Evolutionary conservation across 305 asterid genomes (phyloP), one percentile per base, ranked within the genome.

Genomic region (Fraxinus sp.): DNA sequence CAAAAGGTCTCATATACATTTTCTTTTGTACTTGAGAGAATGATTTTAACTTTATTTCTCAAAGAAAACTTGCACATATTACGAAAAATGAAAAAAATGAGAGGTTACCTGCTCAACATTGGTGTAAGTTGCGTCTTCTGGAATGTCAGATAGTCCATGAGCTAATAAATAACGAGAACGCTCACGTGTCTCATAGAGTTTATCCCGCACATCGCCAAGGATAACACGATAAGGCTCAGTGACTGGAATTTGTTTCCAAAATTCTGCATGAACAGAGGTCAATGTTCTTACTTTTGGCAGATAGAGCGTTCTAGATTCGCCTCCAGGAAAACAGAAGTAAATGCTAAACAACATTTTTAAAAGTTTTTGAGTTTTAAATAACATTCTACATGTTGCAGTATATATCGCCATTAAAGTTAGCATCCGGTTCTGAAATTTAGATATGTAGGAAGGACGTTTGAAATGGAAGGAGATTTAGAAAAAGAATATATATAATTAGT

Each of bases 141-240:
- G 97, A 81, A 96, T 92, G 46, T 96, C 99, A 16, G 99, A 94
- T 20, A 84, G 80, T 81, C 94, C 98, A 43, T 91, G 89, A 82
- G 98, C 87, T 80, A 96, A 88, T 71, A 96, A 80, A 81, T 96
- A 95, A 26, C 98, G 99, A 85, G 98, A 85, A 52, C 99, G 98
- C 85, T 96, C 99, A 39, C 99, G 98, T 73, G 99, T 96, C 84
- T 91, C 90, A 84, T 94, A 96, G 79, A 96, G 87, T 91, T 85
- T 93, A 84, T 96, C 99, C 83, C 99, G 89, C 84, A 96, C 98
- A 62, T 96, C 98, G 24, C 97, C 98, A 75, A 96, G 98, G 78
- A 96, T 82, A 18, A 96, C 99, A 79, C 99, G 98, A 77, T 96
- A 96, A 16, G 99, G 99, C 85, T 96, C 99, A 57, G 46, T 94